Evolutionary conservation across 345 rosid genomes (phyloP).

Genomic region (Pelargonium nanum): DNA sequence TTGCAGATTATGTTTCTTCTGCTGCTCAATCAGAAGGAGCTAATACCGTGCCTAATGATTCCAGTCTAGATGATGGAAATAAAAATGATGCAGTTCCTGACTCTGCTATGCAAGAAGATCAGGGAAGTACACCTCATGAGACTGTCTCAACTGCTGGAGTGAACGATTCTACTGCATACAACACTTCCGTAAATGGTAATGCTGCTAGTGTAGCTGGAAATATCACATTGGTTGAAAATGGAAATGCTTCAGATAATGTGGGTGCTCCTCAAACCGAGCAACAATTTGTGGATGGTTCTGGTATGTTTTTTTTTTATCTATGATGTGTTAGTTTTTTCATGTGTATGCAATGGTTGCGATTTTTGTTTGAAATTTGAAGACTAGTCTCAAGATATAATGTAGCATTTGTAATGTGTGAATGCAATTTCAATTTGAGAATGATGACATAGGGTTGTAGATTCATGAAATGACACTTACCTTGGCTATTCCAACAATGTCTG

Average conservation of each 20-base stretch:
- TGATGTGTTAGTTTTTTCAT: no score
- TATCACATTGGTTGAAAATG: conserved; percentile 43
- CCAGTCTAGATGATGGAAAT: conserved; percentile 13
- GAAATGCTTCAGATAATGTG: conserved; percentile 29
- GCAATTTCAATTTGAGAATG: no score
- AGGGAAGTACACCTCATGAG: conserved; percentile 12
- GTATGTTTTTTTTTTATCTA: conserved; percentile 45
- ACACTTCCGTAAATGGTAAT: conserved; percentile 50
- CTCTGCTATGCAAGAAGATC: conserved; percentile 17
- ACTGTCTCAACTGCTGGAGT: conserved; percentile 17
- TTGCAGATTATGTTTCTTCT: conserved; percentile 25
- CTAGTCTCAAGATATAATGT: no score
- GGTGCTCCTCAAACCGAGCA: conserved; percentile 30
- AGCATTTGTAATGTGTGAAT: no score
- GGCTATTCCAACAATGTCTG: no score
- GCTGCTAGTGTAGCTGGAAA: conserved; percentile 22
- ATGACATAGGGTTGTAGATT: no score
- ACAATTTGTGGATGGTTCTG: conserved; percentile 41
- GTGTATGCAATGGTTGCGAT: neutral
- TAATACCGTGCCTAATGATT: conserved; percentile 9
- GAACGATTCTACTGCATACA: conserved; percentile 12
- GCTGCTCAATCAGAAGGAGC: conserved; percentile 17
- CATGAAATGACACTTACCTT: no score
- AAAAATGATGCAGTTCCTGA: conserved; percentile 10
- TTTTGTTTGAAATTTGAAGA: neutral